A percentile compares a stretch with the other conserved stretches of the same genome.
phyloP scores from a whole-genome alignment of 1,284 basidiomycete species.

The Sporisorium sorghi region DNA sequence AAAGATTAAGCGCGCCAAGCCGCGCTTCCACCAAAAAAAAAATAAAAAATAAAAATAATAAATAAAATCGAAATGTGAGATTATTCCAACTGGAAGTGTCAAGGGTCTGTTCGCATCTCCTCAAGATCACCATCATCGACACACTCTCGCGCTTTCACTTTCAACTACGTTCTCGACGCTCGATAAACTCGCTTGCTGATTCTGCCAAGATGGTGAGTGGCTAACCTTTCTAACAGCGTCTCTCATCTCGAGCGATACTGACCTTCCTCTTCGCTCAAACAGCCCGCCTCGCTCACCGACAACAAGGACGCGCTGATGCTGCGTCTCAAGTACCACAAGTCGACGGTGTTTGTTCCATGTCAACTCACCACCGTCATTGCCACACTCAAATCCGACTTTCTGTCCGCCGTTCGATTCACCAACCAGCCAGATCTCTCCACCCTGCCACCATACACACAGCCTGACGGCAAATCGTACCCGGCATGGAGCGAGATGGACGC shows the following conservation, averaged over 20 bases:
- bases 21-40: conserved; percentile 4
- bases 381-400: conserved; percentile 33
- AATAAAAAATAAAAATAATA: not conserved
- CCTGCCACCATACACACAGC: conserved; percentile 19
- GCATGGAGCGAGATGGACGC: conserved; percentile 34
- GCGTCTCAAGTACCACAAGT: conserved; percentile 49
- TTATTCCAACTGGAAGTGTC: not conserved
- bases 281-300: conserved; percentile 34
- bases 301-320: conserved; percentile 44
- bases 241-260: not conserved
- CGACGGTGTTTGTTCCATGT: conserved; percentile 43
- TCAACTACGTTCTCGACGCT: not conserved
- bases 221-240: no score
- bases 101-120: conserved; percentile 9
- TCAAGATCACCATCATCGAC: not conserved
- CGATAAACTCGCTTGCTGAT: not conserved
- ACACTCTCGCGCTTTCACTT: not conserved
- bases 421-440: conserved; percentile 34
- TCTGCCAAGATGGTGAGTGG: not conserved
- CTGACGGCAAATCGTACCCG: conserved; percentile 38
- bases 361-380: conserved; percentile 26
- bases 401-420: conserved; percentile 26
- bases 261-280: not conserved
- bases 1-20: conserved; percentile 19
- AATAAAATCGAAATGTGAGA: conserved; percentile 2